These are phyloP conservation scores for Boehmeria nivea DNA, from an alignment of 306 rosid genomes.

Conservation along the genomic window DNA sequence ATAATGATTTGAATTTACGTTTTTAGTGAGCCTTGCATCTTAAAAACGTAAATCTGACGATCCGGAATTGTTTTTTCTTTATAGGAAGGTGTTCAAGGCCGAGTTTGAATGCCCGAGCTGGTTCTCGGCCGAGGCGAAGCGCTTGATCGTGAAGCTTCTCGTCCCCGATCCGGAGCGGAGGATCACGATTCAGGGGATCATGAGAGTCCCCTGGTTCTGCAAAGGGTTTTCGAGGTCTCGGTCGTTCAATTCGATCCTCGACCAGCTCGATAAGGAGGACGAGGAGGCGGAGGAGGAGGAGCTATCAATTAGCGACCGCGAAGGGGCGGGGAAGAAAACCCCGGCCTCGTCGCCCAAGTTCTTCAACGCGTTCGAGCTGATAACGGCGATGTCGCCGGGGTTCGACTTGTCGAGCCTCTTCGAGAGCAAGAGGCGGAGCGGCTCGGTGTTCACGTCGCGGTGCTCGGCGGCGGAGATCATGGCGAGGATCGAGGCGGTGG, in stretches of 20 bases:
- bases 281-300: not conserved
- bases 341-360: slow-evolving; percentile 47
- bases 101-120: slow-evolving; percentile 62
- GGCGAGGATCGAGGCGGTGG: slow-evolving; percentile 49
- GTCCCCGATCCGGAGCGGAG: slow-evolving; percentile 53
- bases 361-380: slow-evolving; percentile 72
- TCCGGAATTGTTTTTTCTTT: too few relatives aligned
- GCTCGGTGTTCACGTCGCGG: slow-evolving; percentile 60
- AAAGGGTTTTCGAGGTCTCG: slow-evolving; percentile 27
- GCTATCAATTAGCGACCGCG: too few relatives aligned
- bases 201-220: slow-evolving; percentile 56
- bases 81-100: slow-evolving; percentile 52
- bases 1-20: too few relatives aligned
- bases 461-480: slow-evolving; percentile 43
- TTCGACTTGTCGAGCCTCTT: slow-evolving; percentile 69
- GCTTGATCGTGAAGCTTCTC: slow-evolving; percentile 47
- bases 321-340: slow-evolving; percentile 1
- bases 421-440: slow-evolving; percentile 48
- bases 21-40: too few relatives aligned
- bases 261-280: not conserved
- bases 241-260: slow-evolving; percentile 13
- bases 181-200: slow-evolving; percentile 51
- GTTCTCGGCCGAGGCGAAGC: slow-evolving; percentile 55
- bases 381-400: slow-evolving; percentile 74
- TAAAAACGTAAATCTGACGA: too few relatives aligned